Conservation (phyloP, 371 early-diverging fungal species). For the Smittium mucronatum region DNA sequence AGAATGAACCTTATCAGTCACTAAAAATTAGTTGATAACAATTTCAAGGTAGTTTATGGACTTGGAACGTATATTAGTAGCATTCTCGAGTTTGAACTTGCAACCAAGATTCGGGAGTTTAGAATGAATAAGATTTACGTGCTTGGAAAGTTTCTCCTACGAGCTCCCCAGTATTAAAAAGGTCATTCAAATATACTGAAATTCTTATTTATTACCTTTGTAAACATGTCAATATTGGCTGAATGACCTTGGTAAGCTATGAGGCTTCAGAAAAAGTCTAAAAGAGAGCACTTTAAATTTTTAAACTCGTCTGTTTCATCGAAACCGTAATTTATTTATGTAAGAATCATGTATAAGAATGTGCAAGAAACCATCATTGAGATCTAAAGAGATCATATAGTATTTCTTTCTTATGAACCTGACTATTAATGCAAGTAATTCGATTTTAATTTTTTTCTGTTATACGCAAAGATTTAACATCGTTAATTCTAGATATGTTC, state of each 20-base stretch:
- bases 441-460: too few species aligned
- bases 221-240: not conserved
- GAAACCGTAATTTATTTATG: too few species aligned
- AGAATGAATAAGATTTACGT: not conserved
- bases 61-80: not conserved
- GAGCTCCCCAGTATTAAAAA: not conserved
- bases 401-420: too few species aligned
- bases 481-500: too few species aligned
- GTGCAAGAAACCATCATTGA: too few species aligned
- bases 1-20: not conserved
- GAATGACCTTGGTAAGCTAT: not conserved
- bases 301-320: not conserved
- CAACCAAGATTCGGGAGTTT: not conserved
- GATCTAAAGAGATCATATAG: too few species aligned
- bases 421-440: too few species aligned
- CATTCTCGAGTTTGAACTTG: not conserved
- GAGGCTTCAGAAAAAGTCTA: not conserved
- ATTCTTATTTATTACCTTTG: not conserved
- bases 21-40: not conserved
- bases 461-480: too few species aligned
- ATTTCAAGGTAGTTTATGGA: not conserved
- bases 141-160: not conserved
- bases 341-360: too few species aligned
- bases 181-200: not conserved
- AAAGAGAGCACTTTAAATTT: not conserved